phyloP scores from a whole-genome alignment of 176 grass and related monocot genomes.

The Phyllostachys edulis region DNA sequence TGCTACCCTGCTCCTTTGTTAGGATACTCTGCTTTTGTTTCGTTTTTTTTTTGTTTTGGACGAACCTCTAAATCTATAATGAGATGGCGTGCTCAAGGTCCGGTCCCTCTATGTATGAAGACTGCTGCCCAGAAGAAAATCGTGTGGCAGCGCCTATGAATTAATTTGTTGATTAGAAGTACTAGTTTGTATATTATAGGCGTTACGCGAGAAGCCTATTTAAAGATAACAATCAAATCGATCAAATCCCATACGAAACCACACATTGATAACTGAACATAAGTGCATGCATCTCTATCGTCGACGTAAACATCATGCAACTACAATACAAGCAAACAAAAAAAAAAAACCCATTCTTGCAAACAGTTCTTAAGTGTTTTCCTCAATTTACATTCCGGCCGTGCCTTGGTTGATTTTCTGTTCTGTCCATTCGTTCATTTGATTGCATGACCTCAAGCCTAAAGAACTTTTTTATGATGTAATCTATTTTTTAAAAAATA shows the following conservation, averaged over 20 bases:
- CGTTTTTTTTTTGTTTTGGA: not conserved
- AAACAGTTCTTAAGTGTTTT: not conserved
- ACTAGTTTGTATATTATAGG: too few relatives aligned
- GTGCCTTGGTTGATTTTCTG: not conserved
- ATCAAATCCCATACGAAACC: not conserved
- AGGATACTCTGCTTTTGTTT: not conserved
- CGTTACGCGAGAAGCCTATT: not conserved
- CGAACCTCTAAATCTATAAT: not conserved
- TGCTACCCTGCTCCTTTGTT: not conserved
- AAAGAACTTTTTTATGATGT: not conserved
- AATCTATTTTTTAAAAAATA: too few relatives aligned
- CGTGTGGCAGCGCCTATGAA: not conserved
- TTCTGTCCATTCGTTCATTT: not conserved
- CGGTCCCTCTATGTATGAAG: not conserved
- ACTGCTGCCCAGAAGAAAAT: not conserved
- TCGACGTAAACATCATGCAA: not conserved
- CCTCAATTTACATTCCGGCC: not conserved
- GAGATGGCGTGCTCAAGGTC: not conserved
- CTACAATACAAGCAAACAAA: not conserved
- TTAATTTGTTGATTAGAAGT: not conserved
- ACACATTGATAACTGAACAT: not conserved
- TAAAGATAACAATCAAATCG: not conserved
- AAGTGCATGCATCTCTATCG: not conserved
- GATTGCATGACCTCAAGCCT: not conserved
- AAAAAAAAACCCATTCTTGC: not conserved